Evolutionary conservation across 306 rosid species (phyloP).

Genomic region (Delonix regia): DNA sequence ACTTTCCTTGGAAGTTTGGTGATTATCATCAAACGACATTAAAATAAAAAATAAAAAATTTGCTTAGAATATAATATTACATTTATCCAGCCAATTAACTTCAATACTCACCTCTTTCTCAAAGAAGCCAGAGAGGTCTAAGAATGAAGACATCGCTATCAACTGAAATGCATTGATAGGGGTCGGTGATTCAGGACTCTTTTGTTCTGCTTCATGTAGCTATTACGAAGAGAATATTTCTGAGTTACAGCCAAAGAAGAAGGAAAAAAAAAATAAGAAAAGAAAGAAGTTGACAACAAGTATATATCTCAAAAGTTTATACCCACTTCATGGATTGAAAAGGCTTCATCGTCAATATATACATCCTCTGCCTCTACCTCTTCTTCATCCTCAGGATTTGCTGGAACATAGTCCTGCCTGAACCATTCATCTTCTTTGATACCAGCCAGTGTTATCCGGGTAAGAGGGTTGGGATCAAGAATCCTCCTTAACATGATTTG

Average conservation of each 20-base stretch:
- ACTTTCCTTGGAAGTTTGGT: background rate
- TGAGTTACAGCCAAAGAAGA: background rate
- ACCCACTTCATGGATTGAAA: slow-evolving; percentile 63
- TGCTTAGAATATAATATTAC: background rate
- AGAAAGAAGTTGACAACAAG: background rate
- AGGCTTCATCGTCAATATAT: slow-evolving; percentile 53
- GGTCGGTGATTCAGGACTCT: slow-evolving; percentile 51
- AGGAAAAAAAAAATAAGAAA: too few relatives aligned
- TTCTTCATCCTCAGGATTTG: slow-evolving; percentile 63
- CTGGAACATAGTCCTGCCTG: slow-evolving; percentile 57
- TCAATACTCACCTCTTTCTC: slow-evolving; percentile 75
- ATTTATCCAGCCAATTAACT: background rate
- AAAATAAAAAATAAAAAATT: background rate
- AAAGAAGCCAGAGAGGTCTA: slow-evolving; percentile 93
- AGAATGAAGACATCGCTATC: slow-evolving; percentile 84
- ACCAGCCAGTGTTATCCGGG: slow-evolving; percentile 62
- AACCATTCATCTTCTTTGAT: slow-evolving; percentile 88
- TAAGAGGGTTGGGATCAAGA: slow-evolving; percentile 77
- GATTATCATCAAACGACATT: background rate
- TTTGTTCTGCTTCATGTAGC: slow-evolving; percentile 54
- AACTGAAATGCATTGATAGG: slow-evolving; percentile 89
- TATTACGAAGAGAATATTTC: slow-evolving; percentile 36
- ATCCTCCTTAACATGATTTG: slow-evolving; percentile 65
- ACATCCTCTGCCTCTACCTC: slow-evolving; percentile 69
- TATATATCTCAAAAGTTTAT: slow-evolving; percentile 1